These are phyloP conservation scores for Colletotrichum caudatum DNA, from an alignment of 2,329 filamentous ascomycete genomes.

Conservation along the genomic window DNA sequence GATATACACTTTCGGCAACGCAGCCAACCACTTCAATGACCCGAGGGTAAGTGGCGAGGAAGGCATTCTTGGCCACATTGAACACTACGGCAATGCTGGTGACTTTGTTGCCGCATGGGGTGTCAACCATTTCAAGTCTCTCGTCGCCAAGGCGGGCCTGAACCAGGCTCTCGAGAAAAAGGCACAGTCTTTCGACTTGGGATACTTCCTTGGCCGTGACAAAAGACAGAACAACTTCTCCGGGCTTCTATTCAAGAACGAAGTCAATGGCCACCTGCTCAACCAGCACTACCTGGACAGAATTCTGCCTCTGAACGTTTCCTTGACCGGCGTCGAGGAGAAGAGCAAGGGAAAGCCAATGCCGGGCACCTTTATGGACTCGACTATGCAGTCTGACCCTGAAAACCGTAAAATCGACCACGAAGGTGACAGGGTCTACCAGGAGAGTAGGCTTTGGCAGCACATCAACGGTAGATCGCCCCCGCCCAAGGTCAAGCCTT, in stretches of 20 bases:
- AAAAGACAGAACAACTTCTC: constrained; percentile 65
- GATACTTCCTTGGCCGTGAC: constrained; percentile 17
- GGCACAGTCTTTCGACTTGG: constrained; percentile 59
- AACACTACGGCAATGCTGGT: constrained; percentile 81
- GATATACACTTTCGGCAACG: constrained; percentile 82
- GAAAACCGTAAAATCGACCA: background rate
- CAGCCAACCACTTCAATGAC: constrained; percentile 86
- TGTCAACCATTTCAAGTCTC: constrained; percentile 71
- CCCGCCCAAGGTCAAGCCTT: background rate
- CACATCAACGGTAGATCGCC: constrained; percentile 14
- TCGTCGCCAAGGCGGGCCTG: background rate
- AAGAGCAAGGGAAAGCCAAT: constrained; percentile 27
- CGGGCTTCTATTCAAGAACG: constrained; percentile 69
- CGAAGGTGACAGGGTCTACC: background rate
- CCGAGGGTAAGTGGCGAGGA: constrained; percentile 59
- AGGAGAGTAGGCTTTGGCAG: constrained; percentile 11
- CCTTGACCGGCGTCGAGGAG: constrained; percentile 28
- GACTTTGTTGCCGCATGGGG: constrained; percentile 84
- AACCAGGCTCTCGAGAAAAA: constrained; percentile 41
- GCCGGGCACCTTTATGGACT: constrained; percentile 16
- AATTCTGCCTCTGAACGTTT: constrained; percentile 63
- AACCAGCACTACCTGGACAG: constrained; percentile 72
- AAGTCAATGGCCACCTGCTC: constrained; percentile 68
- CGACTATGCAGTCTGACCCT: background rate
- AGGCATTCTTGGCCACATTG: constrained; percentile 74